phyloP scores from a whole-genome alignment of 2,329 filamentous ascomycete genomes.

The Botryotinia calthae region DNA sequence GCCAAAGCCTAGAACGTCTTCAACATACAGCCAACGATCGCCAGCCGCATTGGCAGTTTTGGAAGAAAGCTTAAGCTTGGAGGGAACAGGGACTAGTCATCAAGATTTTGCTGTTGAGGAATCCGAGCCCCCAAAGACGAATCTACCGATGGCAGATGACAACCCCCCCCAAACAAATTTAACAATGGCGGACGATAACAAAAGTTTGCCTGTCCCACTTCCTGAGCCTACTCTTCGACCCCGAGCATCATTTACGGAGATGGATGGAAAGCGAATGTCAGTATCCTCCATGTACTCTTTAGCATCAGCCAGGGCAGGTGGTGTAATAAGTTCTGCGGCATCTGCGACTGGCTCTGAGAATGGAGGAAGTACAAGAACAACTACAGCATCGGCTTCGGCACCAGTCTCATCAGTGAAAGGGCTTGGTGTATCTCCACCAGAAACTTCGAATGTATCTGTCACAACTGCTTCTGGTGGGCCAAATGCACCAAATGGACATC shows the following conservation, averaged over 20 bases:
- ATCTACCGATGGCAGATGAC: constrained; percentile 39
- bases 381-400: constrained; percentile 29
- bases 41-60: constrained; percentile 40
- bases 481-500: constrained; percentile 45
- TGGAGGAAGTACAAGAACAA: constrained; percentile 28
- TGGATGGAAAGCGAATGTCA: constrained; percentile 64
- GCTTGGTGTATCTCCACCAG: constrained; percentile 44
- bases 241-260: constrained; percentile 50
- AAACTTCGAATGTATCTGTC: constrained; percentile 52
- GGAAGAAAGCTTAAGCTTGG: constrained; percentile 35
- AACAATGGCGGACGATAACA: constrained; percentile 34
- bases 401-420: constrained; percentile 27
- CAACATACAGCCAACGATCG: constrained; percentile 40
- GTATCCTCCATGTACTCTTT: constrained; percentile 71
- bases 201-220: constrained; percentile 35
- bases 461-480: constrained; percentile 51
- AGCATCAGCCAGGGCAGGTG: constrained; percentile 51
- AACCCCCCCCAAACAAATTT: constrained; percentile 44
- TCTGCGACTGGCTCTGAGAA: constrained; percentile 55
- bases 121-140: constrained; percentile 48
- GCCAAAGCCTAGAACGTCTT: constrained; percentile 40
- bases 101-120: constrained; percentile 49
- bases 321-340: constrained; percentile 50
- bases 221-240: constrained; percentile 50
- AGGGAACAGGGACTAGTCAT: constrained; percentile 34